Conservation (phyloP, 1,284 basidiomycete genomes). For the Agroathelia rolfsii region DNA sequence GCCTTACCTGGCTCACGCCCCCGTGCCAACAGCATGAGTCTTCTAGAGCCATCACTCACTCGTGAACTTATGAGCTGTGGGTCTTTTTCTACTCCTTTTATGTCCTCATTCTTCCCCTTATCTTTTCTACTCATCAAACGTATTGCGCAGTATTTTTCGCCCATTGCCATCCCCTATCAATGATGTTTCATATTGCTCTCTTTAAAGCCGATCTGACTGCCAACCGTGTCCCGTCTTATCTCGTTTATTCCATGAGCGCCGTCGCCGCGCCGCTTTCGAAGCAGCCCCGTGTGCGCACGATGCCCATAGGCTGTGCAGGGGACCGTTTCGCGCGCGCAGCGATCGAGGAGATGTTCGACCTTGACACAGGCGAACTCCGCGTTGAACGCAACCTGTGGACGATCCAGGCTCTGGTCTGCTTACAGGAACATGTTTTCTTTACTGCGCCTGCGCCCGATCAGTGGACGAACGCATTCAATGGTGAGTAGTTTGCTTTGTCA, state of each 20-base stretch:
- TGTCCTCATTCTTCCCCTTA: conserved; percentile 8
- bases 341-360: conserved; percentile 59
- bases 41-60: conserved; percentile 50
- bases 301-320: conserved; percentile 56
- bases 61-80: conserved; percentile 66
- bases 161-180: conserved; percentile 64
- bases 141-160: conserved; percentile 80
- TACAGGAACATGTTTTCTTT: conserved; percentile 58
- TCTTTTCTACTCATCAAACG: conserved; percentile 8
- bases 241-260: conserved; percentile 64
- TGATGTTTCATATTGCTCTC: conserved; percentile 66
- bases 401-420: conserved; percentile 61
- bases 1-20: too few species aligned
- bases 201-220: conserved; percentile 56
- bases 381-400: conserved; percentile 48
- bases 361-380: conserved; percentile 41
- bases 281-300: conserved; percentile 48
- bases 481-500: conserved; percentile 25
- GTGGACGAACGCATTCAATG: too few species aligned
- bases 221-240: conserved; percentile 53
- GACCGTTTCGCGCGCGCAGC: conserved; percentile 60
- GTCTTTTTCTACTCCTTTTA: conserved; percentile 19
- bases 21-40: conserved; percentile 21
- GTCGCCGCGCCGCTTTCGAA: conserved; percentile 65
- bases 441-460: conserved; percentile 21